Evolutionary conservation across 352 stramenopile species (phyloP).

Genomic region (Pythium insidiosum): DNA sequence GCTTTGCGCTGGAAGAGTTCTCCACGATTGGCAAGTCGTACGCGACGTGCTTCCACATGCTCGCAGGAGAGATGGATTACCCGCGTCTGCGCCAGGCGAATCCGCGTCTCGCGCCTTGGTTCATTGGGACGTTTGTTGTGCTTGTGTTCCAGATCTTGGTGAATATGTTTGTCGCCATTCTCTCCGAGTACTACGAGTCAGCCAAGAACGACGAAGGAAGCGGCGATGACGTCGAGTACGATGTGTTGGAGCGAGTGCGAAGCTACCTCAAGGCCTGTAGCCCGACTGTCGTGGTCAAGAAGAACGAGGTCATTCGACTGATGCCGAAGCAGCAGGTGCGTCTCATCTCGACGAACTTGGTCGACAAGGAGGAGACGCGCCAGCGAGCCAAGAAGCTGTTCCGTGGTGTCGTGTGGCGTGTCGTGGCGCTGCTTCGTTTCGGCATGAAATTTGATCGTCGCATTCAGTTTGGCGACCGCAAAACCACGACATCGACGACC

Average conservation of each 20-base stretch:
- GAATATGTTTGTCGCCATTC: constrained; percentile 88
- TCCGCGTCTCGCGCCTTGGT: constrained; percentile 64
- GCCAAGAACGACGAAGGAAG: constrained; percentile 71
- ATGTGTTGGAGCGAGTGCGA: constrained; percentile 71
- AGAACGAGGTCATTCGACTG: constrained; percentile 73
- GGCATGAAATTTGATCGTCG: constrained; percentile 84
- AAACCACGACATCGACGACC: constrained; percentile 16
- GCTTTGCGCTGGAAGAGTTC: constrained; percentile 76
- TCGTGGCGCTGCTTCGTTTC: constrained; percentile 82
- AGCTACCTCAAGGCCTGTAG: constrained; percentile 71
- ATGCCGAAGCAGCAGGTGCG: constrained; percentile 65
- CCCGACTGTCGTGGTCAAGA: constrained; percentile 68
- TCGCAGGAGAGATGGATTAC: constrained; percentile 80
- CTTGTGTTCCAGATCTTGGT: constrained; percentile 83
- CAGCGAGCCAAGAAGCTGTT: constrained; percentile 80
- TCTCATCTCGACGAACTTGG: constrained; percentile 82
- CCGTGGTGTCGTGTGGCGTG: constrained; percentile 74
- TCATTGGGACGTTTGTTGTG: constrained; percentile 82
- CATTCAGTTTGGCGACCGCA: constrained; percentile 67
- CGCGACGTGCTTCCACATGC: constrained; percentile 83
- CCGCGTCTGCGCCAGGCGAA: constrained; percentile 68
- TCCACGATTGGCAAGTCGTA: constrained; percentile 79
- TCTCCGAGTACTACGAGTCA: constrained; percentile 83
- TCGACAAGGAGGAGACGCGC: constrained; percentile 78
- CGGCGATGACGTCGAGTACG: constrained; percentile 78